A percentile compares a stretch with the other conserved stretches of the same genome.
These are phyloP conservation scores for Caulochytrium protostelioides DNA, from an alignment of 371 early-diverging fungal genomes.

Conservation along the genomic window DNA sequence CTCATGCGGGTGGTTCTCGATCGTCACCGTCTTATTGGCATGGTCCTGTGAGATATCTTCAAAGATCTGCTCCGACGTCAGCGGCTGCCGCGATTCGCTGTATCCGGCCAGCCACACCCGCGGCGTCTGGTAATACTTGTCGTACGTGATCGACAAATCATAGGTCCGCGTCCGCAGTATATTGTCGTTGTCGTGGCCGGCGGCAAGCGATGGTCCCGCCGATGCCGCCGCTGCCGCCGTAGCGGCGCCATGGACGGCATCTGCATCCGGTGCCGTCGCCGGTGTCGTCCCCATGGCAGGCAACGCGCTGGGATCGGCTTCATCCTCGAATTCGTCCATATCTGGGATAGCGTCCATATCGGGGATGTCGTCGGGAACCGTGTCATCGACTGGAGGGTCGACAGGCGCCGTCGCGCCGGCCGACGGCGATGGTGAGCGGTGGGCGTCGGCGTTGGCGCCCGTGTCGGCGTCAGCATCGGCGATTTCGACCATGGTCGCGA, in stretches of 20 bases:
- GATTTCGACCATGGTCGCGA: background rate
- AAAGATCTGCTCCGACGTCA: conserved; percentile 67
- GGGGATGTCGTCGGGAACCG: conserved; percentile 18
- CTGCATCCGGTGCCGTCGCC: conserved; percentile 6
- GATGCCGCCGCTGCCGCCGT: too few species aligned
- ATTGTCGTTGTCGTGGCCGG: conserved; percentile 36
- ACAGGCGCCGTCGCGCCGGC: background rate
- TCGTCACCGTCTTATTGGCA: conserved; percentile 92
- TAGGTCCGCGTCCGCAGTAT: conserved; percentile 85
- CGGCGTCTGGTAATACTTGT: conserved; percentile 95
- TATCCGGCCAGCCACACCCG: conserved; percentile 92
- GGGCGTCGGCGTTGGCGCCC: background rate
- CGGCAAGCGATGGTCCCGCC: too few species aligned
- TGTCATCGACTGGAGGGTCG: conserved; percentile 9
- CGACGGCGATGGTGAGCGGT: background rate
- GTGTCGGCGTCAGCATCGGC: background rate
- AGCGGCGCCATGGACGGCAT: conserved; percentile 7
- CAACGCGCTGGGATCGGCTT: conserved; percentile 39
- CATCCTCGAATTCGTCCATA: conserved; percentile 61
- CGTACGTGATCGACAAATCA: conserved; percentile 91
- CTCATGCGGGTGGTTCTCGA: conserved; percentile 83
- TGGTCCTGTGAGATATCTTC: conserved; percentile 93
- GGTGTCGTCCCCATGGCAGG: too few species aligned
- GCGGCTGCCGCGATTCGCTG: conserved; percentile 68
- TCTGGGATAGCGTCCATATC: conserved; percentile 73